Base-by-base conservation (phyloP, 2,329 filamentous ascomycete species). In the Paecilomyces sp. region DNA sequence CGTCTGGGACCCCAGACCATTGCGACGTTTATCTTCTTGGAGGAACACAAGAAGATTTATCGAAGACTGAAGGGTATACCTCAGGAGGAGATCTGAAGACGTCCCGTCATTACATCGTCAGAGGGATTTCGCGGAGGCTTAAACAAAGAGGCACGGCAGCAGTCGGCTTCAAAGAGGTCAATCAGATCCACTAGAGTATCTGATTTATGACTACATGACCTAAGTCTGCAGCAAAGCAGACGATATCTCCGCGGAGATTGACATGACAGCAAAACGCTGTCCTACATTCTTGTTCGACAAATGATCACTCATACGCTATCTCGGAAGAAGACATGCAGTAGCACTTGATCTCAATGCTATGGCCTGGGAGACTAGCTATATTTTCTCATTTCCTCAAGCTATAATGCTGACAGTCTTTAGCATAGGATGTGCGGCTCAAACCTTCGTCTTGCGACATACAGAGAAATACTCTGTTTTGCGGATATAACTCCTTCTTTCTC, bases 1-100 rank as follows among this genome's bases (percentile, higher is more conserved):
- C 79, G 85, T 7, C 72, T 88, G 22, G 85, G 85, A 1, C 85
- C 85, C 28, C 85, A 88, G 70, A 88, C 85, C 0, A 83, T 88
- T 62, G 82, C 83, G 33, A 88, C 85, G 0, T 88, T 88, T 67
- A 64, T 88, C 61, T 88, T 88, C 71, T 74, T 88, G 66, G 85
- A 88, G 66, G 84, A 88, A 71, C 86, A 88, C 67, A 88, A 88
- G 76, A 86, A 85, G 75, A 71, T 86, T 4, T 88, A 86, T 69
- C 75, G 77, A 34, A 68, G 68, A 59, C 62, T 78, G 65, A 80
- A 77, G 64, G 68, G 73, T 8, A 65, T 71, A 13, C 65, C 64
- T 30, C 59, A 61, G n/a, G 81, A 80, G 1, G 85, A 88, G 87
- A 89, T 91, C 28, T 54, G 55, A 59, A 47, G 7, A 7, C 6